Base-by-base conservation (phyloP, 768 basidiomycete species). In the Leccinum obscurum region DNA sequence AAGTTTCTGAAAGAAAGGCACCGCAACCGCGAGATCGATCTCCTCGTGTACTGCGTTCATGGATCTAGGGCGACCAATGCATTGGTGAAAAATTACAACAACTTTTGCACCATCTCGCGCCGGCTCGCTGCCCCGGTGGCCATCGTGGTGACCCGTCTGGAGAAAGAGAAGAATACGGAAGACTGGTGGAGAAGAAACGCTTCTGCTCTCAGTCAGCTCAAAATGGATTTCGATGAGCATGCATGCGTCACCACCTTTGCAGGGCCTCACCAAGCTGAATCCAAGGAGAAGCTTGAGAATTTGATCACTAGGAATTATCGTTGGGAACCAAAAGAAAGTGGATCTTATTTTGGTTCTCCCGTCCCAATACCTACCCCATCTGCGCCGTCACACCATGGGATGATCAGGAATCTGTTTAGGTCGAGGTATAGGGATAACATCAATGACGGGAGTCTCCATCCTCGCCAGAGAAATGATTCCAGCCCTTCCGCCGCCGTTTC, bases 41-140 rank as follows among this genome's bases (percentile, higher is more conserved):
- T 81, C 41, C 75, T 81, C 11, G 70, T 80, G 2, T 79, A 69
- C 59, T 74, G 74, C 55, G 68, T 78, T 61, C 73, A 69, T 3
- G 76, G 70, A 6, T 69, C 76, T 4, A 70, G 78, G 57, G 72
- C 76, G 37, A 70, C 64, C 32, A 59, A 68, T 11, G 63, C 70
- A 3, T 60, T 64, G 10, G 57, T 63, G 30, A 68, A 68, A 50
- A 76, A 78, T 61, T 80, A 78, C 65, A 59, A 65, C 15, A 59
- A 67, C 3, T 74, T 79, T 62, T 70, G 72, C 24, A 60, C 70
- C 17, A 70, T 72, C 52, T 73, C 79, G 11, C 80, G 77, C 51
- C 68, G 58, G 20, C 56, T 68, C 35, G 60, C 62, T 32, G 78
- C 77, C 15, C 80, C 79, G 1, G 73, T 76, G 6, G 68, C 74